Evolutionary conservation across 305 asterid genomes (phyloP).

Genomic region (Lippia alba): DNA sequence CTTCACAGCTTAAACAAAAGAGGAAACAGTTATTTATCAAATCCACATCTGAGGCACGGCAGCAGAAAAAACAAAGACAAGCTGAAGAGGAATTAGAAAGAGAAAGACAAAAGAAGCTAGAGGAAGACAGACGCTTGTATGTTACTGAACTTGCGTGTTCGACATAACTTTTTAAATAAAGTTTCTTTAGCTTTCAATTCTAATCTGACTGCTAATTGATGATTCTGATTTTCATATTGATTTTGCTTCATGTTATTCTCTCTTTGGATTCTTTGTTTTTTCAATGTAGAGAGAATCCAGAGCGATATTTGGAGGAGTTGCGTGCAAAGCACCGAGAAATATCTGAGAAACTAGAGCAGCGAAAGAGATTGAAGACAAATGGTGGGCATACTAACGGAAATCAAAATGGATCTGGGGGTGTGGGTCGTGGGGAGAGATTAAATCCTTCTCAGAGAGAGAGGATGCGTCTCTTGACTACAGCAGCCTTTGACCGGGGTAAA

Average conservation of each 20-base stretch:
- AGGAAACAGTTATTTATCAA: slow-evolving; percentile 82
- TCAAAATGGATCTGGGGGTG: slow-evolving; percentile 79
- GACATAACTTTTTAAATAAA: slow-evolving; percentile 1
- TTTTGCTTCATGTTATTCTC: not conserved
- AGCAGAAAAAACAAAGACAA: slow-evolving; percentile 87
- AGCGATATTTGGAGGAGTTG: slow-evolving; percentile 84
- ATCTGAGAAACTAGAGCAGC: slow-evolving; percentile 83
- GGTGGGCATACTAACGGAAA: slow-evolving; percentile 79
- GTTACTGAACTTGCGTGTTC: slow-evolving; percentile 33
- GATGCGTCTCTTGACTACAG: slow-evolving; percentile 95
- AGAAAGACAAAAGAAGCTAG: slow-evolving; percentile 84
- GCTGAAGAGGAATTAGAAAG: slow-evolving; percentile 84
- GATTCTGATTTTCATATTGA: not conserved
- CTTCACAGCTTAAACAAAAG: slow-evolving; percentile 79
- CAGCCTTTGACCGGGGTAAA: slow-evolving; percentile 97
- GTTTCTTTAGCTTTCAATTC: not conserved
- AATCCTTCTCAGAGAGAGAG: slow-evolving; percentile 91
- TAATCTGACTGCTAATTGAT: not conserved
- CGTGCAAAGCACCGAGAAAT: slow-evolving; percentile 77
- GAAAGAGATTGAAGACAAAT: slow-evolving; percentile 78
- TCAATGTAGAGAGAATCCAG: slow-evolving; percentile 78
- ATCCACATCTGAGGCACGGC: slow-evolving; percentile 84
- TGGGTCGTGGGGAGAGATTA: slow-evolving; percentile 97
- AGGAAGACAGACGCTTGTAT: slow-evolving; percentile 94
- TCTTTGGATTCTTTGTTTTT: slow-evolving; percentile 20